These are phyloP conservation scores for Aspergillus leporis DNA, from an alignment of 495 filamentous ascomycete species.

Conservation along the genomic window DNA sequence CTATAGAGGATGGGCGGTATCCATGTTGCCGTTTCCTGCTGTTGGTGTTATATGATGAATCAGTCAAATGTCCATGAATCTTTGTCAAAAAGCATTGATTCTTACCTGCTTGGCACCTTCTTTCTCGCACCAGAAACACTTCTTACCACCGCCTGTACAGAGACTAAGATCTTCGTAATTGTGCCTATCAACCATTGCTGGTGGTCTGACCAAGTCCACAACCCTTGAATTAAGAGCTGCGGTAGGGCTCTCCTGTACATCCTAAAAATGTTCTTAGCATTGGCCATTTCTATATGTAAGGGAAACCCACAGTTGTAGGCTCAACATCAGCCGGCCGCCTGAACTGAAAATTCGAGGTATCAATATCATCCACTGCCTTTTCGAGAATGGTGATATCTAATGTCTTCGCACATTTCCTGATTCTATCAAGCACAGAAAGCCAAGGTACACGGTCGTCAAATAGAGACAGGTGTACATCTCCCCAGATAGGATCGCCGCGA, in stretches of 20 bases:
- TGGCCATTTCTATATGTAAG: not conserved
- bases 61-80: not conserved
- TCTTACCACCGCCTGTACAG: conserved; percentile 17
- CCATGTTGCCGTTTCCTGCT: conserved; percentile 1
- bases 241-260: not conserved
- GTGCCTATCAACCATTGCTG: not conserved
- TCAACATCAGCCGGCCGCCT: not conserved
- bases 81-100: not conserved
- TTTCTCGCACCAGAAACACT: conserved; percentile 27
- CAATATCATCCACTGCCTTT: conserved; percentile 18
- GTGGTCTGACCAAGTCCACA: not conserved
- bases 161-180: not conserved
- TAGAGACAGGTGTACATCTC: conserved; percentile 23
- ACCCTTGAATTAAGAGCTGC: not conserved
- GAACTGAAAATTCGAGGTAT: conserved; percentile 12
- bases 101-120: conserved; percentile 8
- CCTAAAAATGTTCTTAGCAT: not conserved
- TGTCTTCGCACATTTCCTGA: conserved; percentile 17
- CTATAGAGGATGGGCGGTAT: conserved; percentile 34
- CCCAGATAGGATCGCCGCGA: conserved; percentile 21
- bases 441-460: conserved; percentile 24
- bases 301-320: not conserved
- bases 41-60: not conserved
- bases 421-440: conserved; percentile 18
- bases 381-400: conserved; percentile 15